Evolutionary conservation across 2,329 filamentous ascomycete species (phyloP).

Genomic region (Aspergillus sp.): DNA sequence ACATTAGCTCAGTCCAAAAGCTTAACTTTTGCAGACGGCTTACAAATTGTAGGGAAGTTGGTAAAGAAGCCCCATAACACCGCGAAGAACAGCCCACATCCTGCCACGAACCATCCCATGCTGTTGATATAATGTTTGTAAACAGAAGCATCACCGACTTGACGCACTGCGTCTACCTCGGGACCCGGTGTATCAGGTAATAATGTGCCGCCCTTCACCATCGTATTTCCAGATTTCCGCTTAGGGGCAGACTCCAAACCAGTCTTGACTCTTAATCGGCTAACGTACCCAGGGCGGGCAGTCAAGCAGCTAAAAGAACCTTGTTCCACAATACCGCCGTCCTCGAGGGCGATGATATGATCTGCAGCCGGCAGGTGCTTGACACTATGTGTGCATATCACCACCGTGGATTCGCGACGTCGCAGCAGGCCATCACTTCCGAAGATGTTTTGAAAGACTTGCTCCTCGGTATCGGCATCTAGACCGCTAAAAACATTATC

Average conservation of each 20-base stretch:
- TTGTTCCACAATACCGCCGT: too few relatives aligned
- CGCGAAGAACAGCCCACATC: constrained; percentile 6
- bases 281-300: too few relatives aligned
- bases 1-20: too few relatives aligned
- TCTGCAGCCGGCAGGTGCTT: background rate
- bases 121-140: constrained; percentile 24
- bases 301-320: too few relatives aligned
- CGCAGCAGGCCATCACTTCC: constrained; percentile 1
- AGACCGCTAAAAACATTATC: constrained; percentile 50
- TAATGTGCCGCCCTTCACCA: background rate
- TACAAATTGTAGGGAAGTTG: background rate
- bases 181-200: constrained; percentile 14
- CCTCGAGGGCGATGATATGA: background rate
- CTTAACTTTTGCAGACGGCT: too few relatives aligned
- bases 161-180: constrained; percentile 28
- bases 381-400: background rate
- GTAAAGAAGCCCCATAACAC: constrained; percentile 16
- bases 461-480: constrained; percentile 9
- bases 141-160: constrained; percentile 31
- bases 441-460: constrained; percentile 5
- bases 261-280: too few relatives aligned
- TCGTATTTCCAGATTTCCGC: background rate
- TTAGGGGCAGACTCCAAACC: background rate
- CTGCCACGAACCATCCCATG: constrained; percentile 19
- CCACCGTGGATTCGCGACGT: background rate